Evolutionary conservation across 352 stramenopile species (phyloP), one percentile per base, ranked within the genome.

Genomic region (Pythium aristosporum): DNA sequence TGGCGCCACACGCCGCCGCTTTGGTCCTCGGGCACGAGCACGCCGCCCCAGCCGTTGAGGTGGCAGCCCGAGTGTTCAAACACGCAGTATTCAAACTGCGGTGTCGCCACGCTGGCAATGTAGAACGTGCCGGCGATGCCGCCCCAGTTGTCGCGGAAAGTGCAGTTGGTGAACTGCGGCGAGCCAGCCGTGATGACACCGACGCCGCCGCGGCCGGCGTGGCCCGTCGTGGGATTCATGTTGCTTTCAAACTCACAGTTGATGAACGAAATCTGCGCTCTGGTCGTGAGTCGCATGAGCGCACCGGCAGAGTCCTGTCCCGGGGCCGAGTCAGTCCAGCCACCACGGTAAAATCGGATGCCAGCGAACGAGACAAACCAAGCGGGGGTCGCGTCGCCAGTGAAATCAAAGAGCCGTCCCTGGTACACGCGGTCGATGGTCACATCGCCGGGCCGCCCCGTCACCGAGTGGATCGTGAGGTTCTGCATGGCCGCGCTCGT

Each of bases 1-100:
- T 56, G 6, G 2, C n/a, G 34, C 61, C 61, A 73, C 43, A 51
- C 25, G 15, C 36, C 48, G 6, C 37, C 16, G 37, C 65, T 72
- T 23, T 68, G 39, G 5, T 57, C 65, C 34, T 72, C 60, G 15
- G 58, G 46, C 3, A 71, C 58, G 4, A 71, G 21, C n/a, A 61
- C 53, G 8, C 65, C 65, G 1, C 57, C 64, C 57, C 66, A 69
- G 8, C 61, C 66, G 10, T 63, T 63, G 11, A 37, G 9, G 18
- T 63, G 41, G 46, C 66, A 73, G 10, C 61, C 66, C 10, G 61
- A 69, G 23, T 73, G 47, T n/a, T 69, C 61, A 42, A 73, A 73
- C 21, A 54, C 56, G 18, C 66, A 73, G 37, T 42, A 15, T 2
- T 73, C 56, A 48, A 73, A 69, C 36, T 60, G 25, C 1, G 66